Conservation (phyloP, 2,329 filamentous ascomycete genomes). For the Fusarium sp. region DNA sequence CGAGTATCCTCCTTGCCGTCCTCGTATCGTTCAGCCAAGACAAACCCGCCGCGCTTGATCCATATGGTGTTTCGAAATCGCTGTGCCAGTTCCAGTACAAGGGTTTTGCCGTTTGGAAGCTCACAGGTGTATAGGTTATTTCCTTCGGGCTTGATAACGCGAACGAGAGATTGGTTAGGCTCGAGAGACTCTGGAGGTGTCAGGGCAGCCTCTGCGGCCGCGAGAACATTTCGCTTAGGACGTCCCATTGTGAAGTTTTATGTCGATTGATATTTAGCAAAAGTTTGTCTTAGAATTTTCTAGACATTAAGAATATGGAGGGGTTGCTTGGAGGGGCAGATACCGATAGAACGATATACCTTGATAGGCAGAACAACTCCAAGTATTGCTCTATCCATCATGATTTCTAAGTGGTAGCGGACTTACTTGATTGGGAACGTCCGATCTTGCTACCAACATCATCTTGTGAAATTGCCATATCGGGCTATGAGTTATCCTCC, state of each 20-base stretch:
- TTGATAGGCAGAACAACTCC: neutral
- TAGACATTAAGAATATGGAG: slow-evolving; percentile 21
- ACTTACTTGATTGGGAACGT: slow-evolving; percentile 20
- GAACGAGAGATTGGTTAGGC: slow-evolving; percentile 76
- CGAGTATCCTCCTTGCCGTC: slow-evolving; percentile 78
- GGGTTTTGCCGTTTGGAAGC: slow-evolving; percentile 71
- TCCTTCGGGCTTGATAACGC: slow-evolving; percentile 83
- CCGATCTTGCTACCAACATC: neutral
- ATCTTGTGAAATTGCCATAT: neutral
- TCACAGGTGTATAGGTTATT: slow-evolving; percentile 89
- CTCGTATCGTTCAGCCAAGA: slow-evolving; percentile 78
- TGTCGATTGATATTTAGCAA: neutral
- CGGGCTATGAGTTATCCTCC: neutral
- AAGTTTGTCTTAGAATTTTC: slow-evolving; percentile 15
- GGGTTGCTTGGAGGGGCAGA: slow-evolving; percentile 38
- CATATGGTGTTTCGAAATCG: slow-evolving; percentile 93
- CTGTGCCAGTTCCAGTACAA: slow-evolving; percentile 84
- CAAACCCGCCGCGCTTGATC: slow-evolving; percentile 90
- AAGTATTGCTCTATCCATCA: slow-evolving; percentile 22
- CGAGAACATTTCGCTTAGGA: slow-evolving; percentile 78
- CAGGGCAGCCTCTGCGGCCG: slow-evolving; percentile 78
- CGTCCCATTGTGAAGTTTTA: slow-evolving; percentile 48
- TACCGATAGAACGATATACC: slow-evolving; percentile 29
- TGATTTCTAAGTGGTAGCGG: neutral
- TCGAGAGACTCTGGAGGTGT: slow-evolving; percentile 70